Evolutionary conservation across 352 stramenopile species (phyloP), one percentile per base, ranked within the genome.

Genomic region (Hyaloperonospora arabidopsidis): DNA sequence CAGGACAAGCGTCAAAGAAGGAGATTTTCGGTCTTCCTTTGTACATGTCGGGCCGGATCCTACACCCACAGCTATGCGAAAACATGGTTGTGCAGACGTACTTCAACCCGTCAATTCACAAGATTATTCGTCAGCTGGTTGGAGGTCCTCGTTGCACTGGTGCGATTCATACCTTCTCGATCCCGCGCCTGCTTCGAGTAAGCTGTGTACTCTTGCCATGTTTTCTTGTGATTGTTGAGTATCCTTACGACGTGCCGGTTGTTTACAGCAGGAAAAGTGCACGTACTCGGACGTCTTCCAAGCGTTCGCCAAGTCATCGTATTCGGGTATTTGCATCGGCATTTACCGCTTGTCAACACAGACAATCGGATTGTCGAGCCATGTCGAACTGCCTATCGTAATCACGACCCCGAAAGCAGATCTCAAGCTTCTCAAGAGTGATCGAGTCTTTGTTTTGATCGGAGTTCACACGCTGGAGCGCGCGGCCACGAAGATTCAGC

Each of bases 31-130:
- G 76, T 22, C 67, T 90, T 12, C 83, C 84, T 48, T 60, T 93
- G 8, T 93, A 81, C 67, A 93, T 93, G 84, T 91, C 80, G 0
- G 84, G 84, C 1, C 66, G 84, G 4, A 69, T 93, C 2, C 63
- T 93, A 10, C 84, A 93, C 39, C 80, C 84, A 14, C 72, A 93
- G 48, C 48, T 93, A 19, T 91, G 84, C 46, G 84, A 93, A 62
- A 93, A 90, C 54, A 89, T 93, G 76, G 68, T 89, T 29, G 77
- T 68, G 25, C 58, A 93, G 72, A 82, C 84, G 2, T 93, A 82
- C 50, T 93, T 84, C 65, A 89, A 88, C 39, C 80, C 80, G 19
- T 89, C 79, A 12, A 93, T 93, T 49, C 77, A 91, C 59, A 89
- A 89, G 48, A 91, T 93, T 55, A 61, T 91, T 41, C 79, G 78